Evolutionary conservation across 441 rosid genomes (phyloP).

Genomic region (Aquilaria agallochum): DNA sequence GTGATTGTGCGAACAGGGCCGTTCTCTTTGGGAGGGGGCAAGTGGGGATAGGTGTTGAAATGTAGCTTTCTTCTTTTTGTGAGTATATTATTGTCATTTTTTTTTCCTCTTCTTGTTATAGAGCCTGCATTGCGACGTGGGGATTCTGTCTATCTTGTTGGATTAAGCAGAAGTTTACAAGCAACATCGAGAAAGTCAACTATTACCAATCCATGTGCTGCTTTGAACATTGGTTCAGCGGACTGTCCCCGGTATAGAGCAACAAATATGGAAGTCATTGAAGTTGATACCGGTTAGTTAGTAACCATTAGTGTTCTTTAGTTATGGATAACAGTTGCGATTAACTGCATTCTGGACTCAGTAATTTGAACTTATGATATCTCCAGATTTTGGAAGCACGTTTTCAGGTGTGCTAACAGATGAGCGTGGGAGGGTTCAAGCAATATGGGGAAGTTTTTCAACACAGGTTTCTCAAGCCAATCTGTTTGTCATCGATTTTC

Average conservation of each 20-base stretch:
- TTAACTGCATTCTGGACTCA: constrained; percentile 9
- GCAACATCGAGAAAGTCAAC: constrained; percentile 93
- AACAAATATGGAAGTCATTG: constrained; percentile 95
- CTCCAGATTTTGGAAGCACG: constrained; percentile 89
- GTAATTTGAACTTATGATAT: constrained; percentile 14
- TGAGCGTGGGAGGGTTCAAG: constrained; percentile 90
- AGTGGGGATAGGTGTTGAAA: constrained; percentile 1
- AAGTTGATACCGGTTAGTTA: constrained; percentile 82
- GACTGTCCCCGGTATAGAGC: constrained; percentile 93
- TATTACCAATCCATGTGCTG: constrained; percentile 87
- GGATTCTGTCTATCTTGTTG: constrained; percentile 88
- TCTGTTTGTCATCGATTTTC: constrained; percentile 14
- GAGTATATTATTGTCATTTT: constrained; percentile 5
- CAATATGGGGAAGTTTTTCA: constrained; percentile 97
- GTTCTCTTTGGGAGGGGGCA: not conserved
- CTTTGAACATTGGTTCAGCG: constrained; percentile 73
- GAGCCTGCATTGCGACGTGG: constrained; percentile 91
- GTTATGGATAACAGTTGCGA: constrained; percentile 9
- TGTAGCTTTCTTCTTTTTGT: constrained; percentile 7
- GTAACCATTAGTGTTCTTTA: constrained; percentile 4
- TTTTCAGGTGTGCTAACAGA: constrained; percentile 91
- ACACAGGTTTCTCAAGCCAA: constrained; percentile 56
- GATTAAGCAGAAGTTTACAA: constrained; percentile 80
- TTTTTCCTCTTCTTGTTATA: constrained; percentile 29
- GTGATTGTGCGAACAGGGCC: too few species aligned